Evolutionary conservation across 768 basidiomycete species (phyloP).

Genomic region (Tulasnella sp.): DNA sequence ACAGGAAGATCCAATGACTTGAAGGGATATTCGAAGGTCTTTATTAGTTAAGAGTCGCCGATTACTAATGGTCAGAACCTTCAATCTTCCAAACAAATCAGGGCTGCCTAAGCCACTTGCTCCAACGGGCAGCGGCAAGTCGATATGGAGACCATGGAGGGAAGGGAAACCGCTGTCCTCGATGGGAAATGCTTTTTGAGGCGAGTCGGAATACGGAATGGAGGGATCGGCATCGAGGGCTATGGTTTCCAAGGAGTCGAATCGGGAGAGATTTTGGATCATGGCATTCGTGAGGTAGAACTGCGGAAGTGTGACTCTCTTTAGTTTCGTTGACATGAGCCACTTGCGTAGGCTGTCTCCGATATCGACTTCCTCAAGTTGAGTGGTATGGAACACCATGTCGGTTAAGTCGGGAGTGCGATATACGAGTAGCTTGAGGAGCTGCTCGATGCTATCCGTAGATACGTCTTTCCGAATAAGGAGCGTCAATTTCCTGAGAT

Average conservation of each 20-base stretch:
- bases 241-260: not conserved
- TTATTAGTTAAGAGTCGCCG: not conserved
- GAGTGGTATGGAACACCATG: not conserved
- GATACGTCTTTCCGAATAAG: not conserved
- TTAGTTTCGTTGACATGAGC: not conserved
- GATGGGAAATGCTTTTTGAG: not conserved
- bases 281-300: not conserved
- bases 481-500: not conserved
- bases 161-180: not conserved
- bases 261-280: not conserved
- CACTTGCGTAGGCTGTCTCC: not conserved
- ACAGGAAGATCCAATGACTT: not conserved
- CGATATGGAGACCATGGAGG: not conserved
- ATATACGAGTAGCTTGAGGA: not conserved
- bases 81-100: not conserved
- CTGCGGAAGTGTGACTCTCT: not conserved
- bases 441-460: not conserved
- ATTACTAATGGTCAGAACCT: not conserved
- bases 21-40: not conserved
- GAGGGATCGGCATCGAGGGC: not conserved
- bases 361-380: not conserved
- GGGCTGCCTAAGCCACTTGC: not conserved
- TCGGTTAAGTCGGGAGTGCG: not conserved
- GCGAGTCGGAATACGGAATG: not conserved
- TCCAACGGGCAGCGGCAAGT: not conserved